phyloP scores from a whole-genome alignment of 345 rosid genomes.

The Mangifera indica region DNA sequence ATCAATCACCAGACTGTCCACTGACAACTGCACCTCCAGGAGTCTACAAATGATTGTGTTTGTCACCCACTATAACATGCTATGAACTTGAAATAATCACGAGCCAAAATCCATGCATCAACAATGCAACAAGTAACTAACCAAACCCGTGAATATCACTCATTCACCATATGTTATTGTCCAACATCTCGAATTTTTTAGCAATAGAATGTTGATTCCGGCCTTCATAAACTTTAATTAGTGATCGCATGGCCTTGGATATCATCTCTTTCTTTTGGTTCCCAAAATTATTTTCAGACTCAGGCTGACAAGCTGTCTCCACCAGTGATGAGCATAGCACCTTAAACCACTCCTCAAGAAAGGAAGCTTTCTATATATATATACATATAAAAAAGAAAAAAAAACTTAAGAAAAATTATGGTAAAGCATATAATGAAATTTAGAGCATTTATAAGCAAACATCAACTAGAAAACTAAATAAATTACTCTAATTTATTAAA shows the following conservation, averaged over 20 bases:
- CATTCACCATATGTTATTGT: conserved; percentile 22
- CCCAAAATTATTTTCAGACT: conserved; percentile 31
- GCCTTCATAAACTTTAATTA: conserved; percentile 45
- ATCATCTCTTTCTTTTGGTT: conserved; percentile 73
- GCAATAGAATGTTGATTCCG: conserved; percentile 33
- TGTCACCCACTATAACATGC: neutral
- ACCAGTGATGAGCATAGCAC: conserved; percentile 50
- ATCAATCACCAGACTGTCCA: neutral
- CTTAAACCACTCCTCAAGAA: conserved; percentile 82
- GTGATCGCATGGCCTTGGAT: conserved; percentile 57
- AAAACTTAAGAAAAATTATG: conserved; percentile 1
- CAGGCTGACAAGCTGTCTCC: conserved; percentile 35
- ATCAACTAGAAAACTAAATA: neutral
- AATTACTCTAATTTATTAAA: neutral
- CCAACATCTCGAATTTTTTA: conserved; percentile 46
- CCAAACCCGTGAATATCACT: neutral
- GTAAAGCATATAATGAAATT: neutral
- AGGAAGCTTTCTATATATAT: conserved; percentile 58
- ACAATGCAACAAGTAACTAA: neutral
- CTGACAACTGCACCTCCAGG: neutral
- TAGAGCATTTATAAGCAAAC: neutral
- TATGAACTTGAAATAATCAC: neutral
- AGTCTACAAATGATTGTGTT: neutral
- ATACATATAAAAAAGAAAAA: conserved; percentile 17
- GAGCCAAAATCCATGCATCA: neutral